phyloP scores from a whole-genome alignment of 1,284 basidiomycete species.

The Dichomitus squalens region DNA sequence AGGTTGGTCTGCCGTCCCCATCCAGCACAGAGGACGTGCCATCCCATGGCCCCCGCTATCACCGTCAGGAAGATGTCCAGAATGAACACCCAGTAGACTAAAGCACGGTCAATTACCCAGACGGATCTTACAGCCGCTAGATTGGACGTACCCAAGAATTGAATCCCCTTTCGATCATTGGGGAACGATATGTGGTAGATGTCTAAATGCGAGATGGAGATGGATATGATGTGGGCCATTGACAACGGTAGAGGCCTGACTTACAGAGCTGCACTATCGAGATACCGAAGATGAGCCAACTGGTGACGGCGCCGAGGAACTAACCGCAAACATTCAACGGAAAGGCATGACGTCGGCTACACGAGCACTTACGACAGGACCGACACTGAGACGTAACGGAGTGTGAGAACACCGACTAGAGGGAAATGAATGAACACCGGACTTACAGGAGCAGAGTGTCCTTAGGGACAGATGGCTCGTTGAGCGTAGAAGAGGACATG shows the following conservation, averaged over 20 bases:
- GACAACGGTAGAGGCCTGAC: background rate
- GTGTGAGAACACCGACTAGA: background rate
- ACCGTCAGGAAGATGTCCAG: conserved; percentile 17
- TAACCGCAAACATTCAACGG: background rate
- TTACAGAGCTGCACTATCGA: conserved; percentile 8
- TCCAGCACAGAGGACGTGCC: conserved; percentile 13
- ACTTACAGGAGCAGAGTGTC: conserved; percentile 6
- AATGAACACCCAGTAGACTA: conserved; percentile 19
- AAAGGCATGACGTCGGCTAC: background rate
- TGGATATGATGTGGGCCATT: background rate
- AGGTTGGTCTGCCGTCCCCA: conserved; percentile 9
- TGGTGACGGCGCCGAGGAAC: conserved; percentile 4
- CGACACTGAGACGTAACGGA: background rate
- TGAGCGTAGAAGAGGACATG: conserved; percentile 2
- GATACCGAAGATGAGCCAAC: conserved; percentile 11
- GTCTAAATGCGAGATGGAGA: background rate
- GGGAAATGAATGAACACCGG: background rate
- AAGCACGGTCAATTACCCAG: background rate
- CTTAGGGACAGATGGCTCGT: conserved; percentile 2
- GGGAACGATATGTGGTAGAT: conserved; percentile 12
- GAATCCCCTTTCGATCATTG: conserved; percentile 1
- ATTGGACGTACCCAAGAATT: conserved; percentile 6
- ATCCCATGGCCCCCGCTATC: conserved; percentile 9
- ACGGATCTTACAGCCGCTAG: too few species aligned
- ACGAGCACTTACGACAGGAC: conserved; percentile 3